Base-by-base conservation (phyloP, 345 rosid genomes). In the Citrus sp. region DNA sequence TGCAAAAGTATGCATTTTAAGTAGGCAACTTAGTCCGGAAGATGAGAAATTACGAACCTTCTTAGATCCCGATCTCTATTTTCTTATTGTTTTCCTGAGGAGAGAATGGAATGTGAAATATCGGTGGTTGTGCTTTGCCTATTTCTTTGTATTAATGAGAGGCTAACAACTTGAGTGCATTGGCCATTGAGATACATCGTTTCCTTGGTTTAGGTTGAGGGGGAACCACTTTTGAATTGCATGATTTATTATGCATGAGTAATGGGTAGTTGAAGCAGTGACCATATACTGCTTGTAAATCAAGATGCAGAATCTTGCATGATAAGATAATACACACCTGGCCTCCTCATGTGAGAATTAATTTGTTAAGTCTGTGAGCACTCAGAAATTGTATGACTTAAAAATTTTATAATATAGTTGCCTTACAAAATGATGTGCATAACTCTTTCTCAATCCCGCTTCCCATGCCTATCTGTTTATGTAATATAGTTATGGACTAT, bases 51-150 rank as follows among this genome's bases (percentile, higher is more conserved):
- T 68, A 40, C 72, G 18, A 67, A 67, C 28, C 42, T 63, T 79
- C 61, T 30, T 75, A 40, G 35, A 24, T 64, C 54, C 13, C 8
- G 0, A 54, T 46, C 10, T 46, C 58, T 18, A 54, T 54, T 54
- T 54, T 54, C 22, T 54, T 54, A 75, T 61, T 65, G 21, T 34
- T 75, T 51, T 49, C 37, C 25, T 46, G 59, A 81, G 73, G 74
- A 72, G 70, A 73, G 34, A 55, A 55, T 56, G 76, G 13, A 35
- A 49, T 67, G 58, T 67, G 73, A 22, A 61, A 13, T 2, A 10
- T n/a, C 64, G 4, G 27, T 67, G 25, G 46, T 32, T 28, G 1
- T 1, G 9, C 25, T 70, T 51, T 51, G 74, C 30, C 72, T 68
- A 59, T 65, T 65, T 65, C 42, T 65, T 34, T 32, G 40, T 49